phyloP scores from a whole-genome alignment of 495 filamentous ascomycete species.

The Tuber microsphaerosporum region DNA sequence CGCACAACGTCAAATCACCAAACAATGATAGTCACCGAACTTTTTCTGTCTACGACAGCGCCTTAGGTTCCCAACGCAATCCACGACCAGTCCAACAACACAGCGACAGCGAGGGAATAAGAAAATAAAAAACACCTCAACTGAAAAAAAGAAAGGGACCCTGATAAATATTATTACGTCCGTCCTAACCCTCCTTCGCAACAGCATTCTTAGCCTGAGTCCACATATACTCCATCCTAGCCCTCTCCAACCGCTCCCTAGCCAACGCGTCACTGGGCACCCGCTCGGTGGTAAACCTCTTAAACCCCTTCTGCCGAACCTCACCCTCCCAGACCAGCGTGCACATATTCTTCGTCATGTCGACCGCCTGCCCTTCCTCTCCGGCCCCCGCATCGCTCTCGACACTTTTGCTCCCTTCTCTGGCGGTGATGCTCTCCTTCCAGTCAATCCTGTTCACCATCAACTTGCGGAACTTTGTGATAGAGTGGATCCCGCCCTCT shows the following conservation, averaged over 20 bases:
- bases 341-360: conserved; percentile 72
- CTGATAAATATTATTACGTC: background rate
- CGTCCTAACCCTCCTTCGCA: conserved; percentile 26
- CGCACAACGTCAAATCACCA: background rate
- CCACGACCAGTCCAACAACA: background rate
- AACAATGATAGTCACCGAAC: background rate
- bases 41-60: background rate
- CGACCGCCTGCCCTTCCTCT: conserved; percentile 42
- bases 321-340: conserved; percentile 81
- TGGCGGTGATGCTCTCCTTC: conserved; percentile 75
- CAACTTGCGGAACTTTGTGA: conserved; percentile 75
- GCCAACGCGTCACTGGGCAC: conserved; percentile 86
- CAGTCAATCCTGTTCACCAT: conserved; percentile 91
- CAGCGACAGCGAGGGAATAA: background rate
- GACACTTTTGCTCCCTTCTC: conserved; percentile 52
- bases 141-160: background rate
- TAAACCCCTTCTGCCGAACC: conserved; percentile 66
- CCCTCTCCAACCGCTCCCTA: conserved; percentile 65
- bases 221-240: conserved; percentile 96
- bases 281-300: conserved; percentile 73
- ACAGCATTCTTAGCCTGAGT: conserved; percentile 68
- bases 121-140: background rate
- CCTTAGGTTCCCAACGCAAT: background rate
- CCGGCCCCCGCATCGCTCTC: conserved; percentile 66
- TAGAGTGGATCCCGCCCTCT: conserved; percentile 75